Evolutionary conservation across 176 grass and related monocot species (phyloP), one percentile per base, ranked within the genome.

Genomic region (Eragrostis curvula): DNA sequence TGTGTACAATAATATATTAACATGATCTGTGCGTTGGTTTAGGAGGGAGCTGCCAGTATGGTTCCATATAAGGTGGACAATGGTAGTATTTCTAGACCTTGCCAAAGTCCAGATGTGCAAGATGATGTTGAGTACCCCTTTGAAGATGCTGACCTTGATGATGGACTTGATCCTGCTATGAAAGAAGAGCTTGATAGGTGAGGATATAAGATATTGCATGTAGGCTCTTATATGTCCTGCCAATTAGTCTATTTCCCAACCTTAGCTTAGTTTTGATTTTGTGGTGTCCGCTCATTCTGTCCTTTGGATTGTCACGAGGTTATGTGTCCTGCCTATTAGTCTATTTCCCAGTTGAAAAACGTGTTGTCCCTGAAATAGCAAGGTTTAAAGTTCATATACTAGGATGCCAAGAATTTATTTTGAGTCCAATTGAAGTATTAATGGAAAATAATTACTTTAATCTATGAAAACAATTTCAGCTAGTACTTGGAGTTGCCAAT

Each of bases 121-220:
- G 87, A 94, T 63, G 85, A 88, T 83, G 85, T 53, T 51, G 90
- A 94, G 73, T 86, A 99, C 63, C 83, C 91, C 80, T 96, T 99
- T 85, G 83, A 96, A 85, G 97, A 96, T 87, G 91, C 78, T 89
- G 91, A 99, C 29, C 83, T 86, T 47, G 97, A 99, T 87, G 97
- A 99, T 85, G 95, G 87, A 77, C 89, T 99, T 77, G 97, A 99
- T 90, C 97, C 97, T 92, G 93, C 89, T 65, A 93, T 99, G 87
- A 88, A 94, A 81, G 97, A 99, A 94, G 89, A 99, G 77, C 97
- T 99, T 80, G 97, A 99, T 86, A 96, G 97, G 97, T 96, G 70
- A 89, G 75, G 25, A 61, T 79, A 39, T 23, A 16, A 81, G 6
- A 52, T 58, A 16, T 59, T 68, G 45, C 58, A 25, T 60, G 55